phyloP scores from a whole-genome alignment of 2,329 filamentous ascomycete species.

The Epichloe festucae region DNA sequence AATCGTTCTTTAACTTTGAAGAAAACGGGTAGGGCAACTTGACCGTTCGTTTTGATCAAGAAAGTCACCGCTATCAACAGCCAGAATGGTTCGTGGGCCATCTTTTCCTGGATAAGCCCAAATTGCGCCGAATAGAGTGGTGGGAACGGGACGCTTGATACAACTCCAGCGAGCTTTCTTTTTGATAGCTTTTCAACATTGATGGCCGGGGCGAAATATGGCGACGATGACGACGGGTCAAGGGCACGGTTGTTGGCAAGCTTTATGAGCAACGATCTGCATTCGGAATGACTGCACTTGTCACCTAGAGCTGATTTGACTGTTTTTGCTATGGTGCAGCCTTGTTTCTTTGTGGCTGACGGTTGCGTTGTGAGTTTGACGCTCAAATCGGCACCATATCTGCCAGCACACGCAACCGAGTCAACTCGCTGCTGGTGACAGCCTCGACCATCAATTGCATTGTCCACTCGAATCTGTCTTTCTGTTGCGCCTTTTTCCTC shows the following conservation, averaged over 20 bases:
- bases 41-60: conserved; percentile 67
- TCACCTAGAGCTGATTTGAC: neutral
- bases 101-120: conserved; percentile 72
- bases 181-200: conserved; percentile 11
- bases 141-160: conserved; percentile 53
- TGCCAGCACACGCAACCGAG: neutral
- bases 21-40: conserved; percentile 62
- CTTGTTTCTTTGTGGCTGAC: neutral
- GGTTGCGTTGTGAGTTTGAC: neutral
- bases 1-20: conserved; percentile 54
- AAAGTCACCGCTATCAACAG: conserved; percentile 75
- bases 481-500: neutral
- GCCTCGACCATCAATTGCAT: neutral
- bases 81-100: conserved; percentile 63
- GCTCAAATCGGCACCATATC: neutral
- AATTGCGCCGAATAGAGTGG: conserved; percentile 50
- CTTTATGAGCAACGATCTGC: neutral
- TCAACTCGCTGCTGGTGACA: neutral
- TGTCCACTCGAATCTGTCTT: neutral
- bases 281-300: neutral
- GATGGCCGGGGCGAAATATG: conserved; percentile 18
- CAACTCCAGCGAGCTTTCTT: conserved; percentile 27
- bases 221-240: conserved; percentile 17
- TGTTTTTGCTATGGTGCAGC: neutral
- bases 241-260: neutral